Evolutionary conservation across 2,329 filamentous ascomycete genomes (phyloP), one percentile per base, ranked within the genome.

Genomic region (Torrubiella hemipterigena): DNA sequence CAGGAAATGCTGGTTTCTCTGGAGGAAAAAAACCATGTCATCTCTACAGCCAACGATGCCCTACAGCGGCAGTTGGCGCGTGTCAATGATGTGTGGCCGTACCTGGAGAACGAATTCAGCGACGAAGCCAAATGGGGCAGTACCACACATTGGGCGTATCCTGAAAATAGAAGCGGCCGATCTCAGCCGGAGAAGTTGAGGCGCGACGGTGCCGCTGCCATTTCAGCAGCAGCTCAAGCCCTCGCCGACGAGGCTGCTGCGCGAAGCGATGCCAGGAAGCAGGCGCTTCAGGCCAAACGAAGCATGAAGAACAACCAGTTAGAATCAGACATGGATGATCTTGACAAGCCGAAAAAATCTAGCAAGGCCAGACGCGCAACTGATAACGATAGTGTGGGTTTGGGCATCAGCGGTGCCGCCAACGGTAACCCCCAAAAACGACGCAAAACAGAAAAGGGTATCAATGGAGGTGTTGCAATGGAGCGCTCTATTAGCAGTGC

Each of bases 11-110:
- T 96, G 27, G 75, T 85, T 29, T 89, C 87, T 2, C 70, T 96
- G 22, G 91, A 98, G 49, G 91, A 98, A 59, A 98, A 98, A 60
- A 94, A 95, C 43, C 87, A 95, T 44, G 91, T 98, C 44, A 81
- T 96, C 34, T 81, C 83, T 22, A 93, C 89, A 12, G 89, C 91
- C 33, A 91, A 89, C 46, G 83, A 93, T 44, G 84, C 87, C 27
- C 73, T 96, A 10, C 75, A 84, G 42, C 83, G 82, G 49, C 86
- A 95, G 49, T 68, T 95, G 21, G 63, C 72, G 37, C 83, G 93
- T 31, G 76, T 95, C 49, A 82, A 94, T 50, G 79, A 82, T 44
- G 79, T 93, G 19, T 93, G 82, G 68, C 80, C 85, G 14, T 78
- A 87, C 56, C 73, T 96, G 35, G 81, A 93, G 41, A 66, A 69